Percentiles rank a stretch among this genome's conserved stretches.
These are phyloP conservation scores for Alopecurus myosuroides DNA, from an alignment of 176 grass and related monocot genomes.

Conservation along the genomic window DNA sequence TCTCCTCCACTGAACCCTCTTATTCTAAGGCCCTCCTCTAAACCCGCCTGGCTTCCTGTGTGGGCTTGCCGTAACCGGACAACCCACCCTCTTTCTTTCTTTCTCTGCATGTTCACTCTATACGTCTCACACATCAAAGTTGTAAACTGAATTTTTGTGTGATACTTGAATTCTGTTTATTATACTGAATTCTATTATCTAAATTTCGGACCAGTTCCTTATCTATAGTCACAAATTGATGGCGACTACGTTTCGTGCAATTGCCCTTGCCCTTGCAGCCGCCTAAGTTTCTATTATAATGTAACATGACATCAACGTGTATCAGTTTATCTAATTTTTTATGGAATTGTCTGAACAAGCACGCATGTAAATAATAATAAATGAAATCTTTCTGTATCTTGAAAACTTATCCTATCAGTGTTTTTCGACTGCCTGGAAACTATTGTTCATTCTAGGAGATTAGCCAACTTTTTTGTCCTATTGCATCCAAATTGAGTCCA, in stretches of 20 bases:
- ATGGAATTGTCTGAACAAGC: background rate
- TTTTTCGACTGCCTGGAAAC: conserved; percentile 1
- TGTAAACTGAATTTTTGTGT: background rate
- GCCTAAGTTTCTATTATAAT: background rate
- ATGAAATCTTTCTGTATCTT: background rate
- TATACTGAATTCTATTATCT: background rate
- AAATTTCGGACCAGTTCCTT: background rate
- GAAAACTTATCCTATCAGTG: background rate
- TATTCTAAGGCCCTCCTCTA: too few relatives aligned
- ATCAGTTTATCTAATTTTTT: background rate
- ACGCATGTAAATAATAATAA: background rate
- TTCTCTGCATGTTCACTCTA: too few relatives aligned
- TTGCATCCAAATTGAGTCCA: background rate
- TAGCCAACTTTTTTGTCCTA: background rate
- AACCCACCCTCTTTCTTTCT: background rate
- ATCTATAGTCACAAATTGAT: background rate
- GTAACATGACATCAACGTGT: background rate
- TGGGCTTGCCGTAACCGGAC: too few relatives aligned
- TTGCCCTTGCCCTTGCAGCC: background rate
- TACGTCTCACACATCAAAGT: background rate
- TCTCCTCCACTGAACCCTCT: too few relatives aligned
- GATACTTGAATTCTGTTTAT: background rate
- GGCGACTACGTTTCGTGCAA: background rate
- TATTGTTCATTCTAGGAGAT: background rate
- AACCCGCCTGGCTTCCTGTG: too few relatives aligned